phyloP scores from a whole-genome alignment of 163 green algal species.

The Smithsoniella earleae region DNA sequence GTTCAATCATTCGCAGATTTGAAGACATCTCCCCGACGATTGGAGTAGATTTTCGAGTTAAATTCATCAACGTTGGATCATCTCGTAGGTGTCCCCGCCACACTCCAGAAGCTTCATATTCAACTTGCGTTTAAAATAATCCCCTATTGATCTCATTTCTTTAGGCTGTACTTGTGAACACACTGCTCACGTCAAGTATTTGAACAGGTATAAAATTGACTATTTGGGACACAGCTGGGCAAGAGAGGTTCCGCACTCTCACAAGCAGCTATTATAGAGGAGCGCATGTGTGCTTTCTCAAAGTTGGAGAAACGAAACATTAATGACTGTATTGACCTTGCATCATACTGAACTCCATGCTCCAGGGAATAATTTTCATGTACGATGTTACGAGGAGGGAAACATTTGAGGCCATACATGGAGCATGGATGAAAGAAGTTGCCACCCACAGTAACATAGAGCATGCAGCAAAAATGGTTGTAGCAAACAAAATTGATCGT shows the following conservation, averaged over 20 bases:
- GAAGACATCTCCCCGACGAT: slow-evolving; percentile 22
- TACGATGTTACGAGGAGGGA: slow-evolving; percentile 89
- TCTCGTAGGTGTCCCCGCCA: no score
- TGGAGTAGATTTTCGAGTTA: slow-evolving; percentile 24
- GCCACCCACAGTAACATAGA: slow-evolving; percentile 63
- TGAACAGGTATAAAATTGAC: slow-evolving; percentile 23
- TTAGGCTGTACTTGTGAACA: no score
- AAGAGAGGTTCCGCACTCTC: slow-evolving; percentile 85
- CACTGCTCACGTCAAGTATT: no score
- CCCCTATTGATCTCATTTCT: no score
- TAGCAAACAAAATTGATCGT: slow-evolving; percentile 88
- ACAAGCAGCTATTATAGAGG: slow-evolving; percentile 94
- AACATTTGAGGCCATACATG: slow-evolving; percentile 79
- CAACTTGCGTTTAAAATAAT: no score
- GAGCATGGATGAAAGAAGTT: slow-evolving; percentile 87
- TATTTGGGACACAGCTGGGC: slow-evolving; percentile 24
- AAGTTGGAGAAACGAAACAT: slow-evolving; percentile 77
- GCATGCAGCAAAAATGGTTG: slow-evolving; percentile 84
- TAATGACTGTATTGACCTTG: no score
- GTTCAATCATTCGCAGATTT: no score
- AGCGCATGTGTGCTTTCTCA: slow-evolving; percentile 72
- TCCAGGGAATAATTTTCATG: slow-evolving; percentile 42
- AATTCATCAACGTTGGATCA: slow-evolving; percentile 16
- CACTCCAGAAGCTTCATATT: no score
- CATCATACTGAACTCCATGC: no score